phyloP scores from a whole-genome alignment of 257 asterid species.

The Solanum etuberosum region DNA sequence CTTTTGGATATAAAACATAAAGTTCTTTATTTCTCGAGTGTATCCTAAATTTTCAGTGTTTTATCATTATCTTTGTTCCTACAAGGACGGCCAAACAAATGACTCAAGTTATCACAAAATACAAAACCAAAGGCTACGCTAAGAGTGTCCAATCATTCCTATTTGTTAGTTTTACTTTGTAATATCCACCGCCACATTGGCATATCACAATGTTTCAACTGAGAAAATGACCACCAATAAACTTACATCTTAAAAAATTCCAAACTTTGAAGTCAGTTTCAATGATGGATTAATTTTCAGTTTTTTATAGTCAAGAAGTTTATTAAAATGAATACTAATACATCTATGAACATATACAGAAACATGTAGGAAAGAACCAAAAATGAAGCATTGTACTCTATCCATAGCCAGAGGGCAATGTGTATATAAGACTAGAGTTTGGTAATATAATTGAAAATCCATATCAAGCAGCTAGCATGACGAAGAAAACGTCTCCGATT shows the following conservation, averaged over 20 bases:
- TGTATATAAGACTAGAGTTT: slow-evolving; percentile 3
- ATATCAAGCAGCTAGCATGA: slow-evolving; percentile 1
- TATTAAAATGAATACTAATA: neutral
- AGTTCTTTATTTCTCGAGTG: no score
- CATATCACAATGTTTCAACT: neutral
- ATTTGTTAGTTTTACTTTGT: neutral
- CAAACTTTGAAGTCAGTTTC: neutral
- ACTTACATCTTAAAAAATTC: neutral
- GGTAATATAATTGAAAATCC: slow-evolving; percentile 1
- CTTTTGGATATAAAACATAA: neutral
- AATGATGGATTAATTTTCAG: neutral
- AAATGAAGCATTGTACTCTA: neutral
- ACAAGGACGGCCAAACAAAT: neutral
- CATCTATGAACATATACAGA: neutral
- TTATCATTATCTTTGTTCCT: neutral
- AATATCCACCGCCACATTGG: neutral
- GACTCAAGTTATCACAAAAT: neutral
- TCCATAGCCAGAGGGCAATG: neutral
- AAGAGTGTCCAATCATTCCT: neutral
- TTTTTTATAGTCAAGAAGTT: neutral
- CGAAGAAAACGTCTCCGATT: slow-evolving; percentile 19
- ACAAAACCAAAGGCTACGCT: neutral
- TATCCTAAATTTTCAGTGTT: neutral
- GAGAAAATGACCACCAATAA: neutral
- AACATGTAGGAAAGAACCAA: neutral